phyloP scores from a whole-genome alignment of 768 basidiomycete genomes.

The Trametes villosa region DNA sequence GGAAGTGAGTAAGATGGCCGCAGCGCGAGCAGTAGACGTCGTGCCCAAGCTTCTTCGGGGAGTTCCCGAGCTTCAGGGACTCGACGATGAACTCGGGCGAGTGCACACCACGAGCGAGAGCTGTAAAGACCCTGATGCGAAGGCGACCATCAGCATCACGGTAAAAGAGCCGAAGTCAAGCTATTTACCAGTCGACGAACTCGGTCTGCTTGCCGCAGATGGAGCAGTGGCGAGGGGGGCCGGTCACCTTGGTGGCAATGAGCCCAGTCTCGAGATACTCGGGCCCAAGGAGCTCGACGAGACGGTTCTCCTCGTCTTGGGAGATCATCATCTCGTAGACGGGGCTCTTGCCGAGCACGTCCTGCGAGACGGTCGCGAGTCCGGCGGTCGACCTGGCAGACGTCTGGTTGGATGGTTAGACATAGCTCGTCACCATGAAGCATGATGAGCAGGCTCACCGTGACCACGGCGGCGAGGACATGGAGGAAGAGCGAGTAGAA shows the following conservation, averaged over 20 bases:
- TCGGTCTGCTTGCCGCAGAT: slow-evolving; percentile 25
- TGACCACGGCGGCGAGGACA: not conserved
- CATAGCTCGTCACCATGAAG: not conserved
- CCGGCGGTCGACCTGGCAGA: not conserved
- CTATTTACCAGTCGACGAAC: slow-evolving; percentile 22
- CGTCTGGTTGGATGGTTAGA: not conserved
- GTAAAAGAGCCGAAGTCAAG: not conserved
- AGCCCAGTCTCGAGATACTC: slow-evolving; percentile 13
- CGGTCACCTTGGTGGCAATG: not conserved
- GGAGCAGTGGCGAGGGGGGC: slow-evolving; percentile 7
- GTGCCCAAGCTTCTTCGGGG: slow-evolving; percentile 21
- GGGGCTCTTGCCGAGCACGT: not conserved
- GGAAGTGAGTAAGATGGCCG: slow-evolving; percentile 18
- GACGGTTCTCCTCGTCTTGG: slow-evolving; percentile 11
- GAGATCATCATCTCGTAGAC: slow-evolving; percentile 5
- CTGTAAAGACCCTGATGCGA: slow-evolving; percentile 19
- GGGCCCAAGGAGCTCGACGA: slow-evolving; percentile 14
- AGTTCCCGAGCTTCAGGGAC: slow-evolving; percentile 11
- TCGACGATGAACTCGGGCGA: slow-evolving; percentile 22
- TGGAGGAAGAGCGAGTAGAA: not conserved
- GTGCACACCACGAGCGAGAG: slow-evolving; percentile 19
- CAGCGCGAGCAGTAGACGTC: slow-evolving; percentile 27
- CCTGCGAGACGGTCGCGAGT: not conserved
- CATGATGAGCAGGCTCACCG: not conserved
- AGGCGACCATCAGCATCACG: not conserved